Evolutionary conservation across 1,284 basidiomycete species (phyloP), one percentile per base, ranked within the genome.

Genomic region (Naganishia albida): DNA sequence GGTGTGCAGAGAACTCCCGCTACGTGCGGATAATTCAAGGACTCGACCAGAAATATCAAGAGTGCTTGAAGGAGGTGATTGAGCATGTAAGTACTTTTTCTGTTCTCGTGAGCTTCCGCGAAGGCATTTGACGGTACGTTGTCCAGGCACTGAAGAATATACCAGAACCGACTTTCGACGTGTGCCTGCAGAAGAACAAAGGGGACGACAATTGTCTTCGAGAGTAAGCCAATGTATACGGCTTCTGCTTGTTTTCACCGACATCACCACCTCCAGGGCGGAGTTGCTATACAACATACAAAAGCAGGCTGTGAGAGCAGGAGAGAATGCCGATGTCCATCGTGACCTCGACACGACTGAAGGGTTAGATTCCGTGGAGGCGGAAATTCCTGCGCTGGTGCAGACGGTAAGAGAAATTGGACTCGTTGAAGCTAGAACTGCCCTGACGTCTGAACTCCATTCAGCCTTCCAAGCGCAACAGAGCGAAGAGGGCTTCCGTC

Each of bases 11-110:
- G 10, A 57, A 66, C 38, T 51, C 20, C 12, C 55, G 49, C 3
- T 59, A 54, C 34, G 42, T 50, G 1, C 42, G 28, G 12, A 34
- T 66, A n/a, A 46, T 49, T 15, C 48, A 52, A 26, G 52, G 53
- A 1, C 44, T 66, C 16, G 64, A 54, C 7, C 23, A 55, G 44
- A 39, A 49, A 26, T 38, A 53, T 38, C 64, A 66, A 34, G 43
- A 53, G 25, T 40, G 43, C 7, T 3, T 66, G 38, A 66, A 62
- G 39, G 64, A 26, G 25, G 46, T 62, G 3, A 66, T 66, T 7
- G 64, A 66, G 46, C 2, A 39, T 12, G 59, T 66, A 43, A 50
- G 53, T 52, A 7, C 7, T 18, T 7, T 12, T 4, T 44, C n/a
- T 13, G 34, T 13, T 16, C 23, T 1, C 13, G 7, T 50, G 39